Conservation (phyloP, 805 yeast species). For the Candida pini region DNA sequence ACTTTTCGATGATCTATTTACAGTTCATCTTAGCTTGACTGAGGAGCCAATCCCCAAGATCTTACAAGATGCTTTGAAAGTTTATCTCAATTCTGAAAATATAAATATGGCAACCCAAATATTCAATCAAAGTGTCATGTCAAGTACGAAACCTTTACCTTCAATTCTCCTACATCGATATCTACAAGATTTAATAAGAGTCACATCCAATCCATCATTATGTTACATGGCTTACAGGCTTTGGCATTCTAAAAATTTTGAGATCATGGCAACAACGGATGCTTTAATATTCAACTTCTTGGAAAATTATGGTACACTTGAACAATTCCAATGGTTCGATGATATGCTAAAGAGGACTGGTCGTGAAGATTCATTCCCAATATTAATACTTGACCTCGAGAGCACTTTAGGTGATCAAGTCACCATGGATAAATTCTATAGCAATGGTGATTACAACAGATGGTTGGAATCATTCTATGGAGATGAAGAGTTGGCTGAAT, state of each 20-base stretch:
- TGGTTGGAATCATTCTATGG: slow-evolving; percentile 11
- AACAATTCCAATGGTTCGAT: slow-evolving; percentile 21
- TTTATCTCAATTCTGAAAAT: slow-evolving; percentile 22
- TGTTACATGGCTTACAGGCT: slow-evolving; percentile 22
- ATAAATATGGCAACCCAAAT: slow-evolving; percentile 23
- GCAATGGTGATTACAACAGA: slow-evolving; percentile 8
- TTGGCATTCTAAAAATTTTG: slow-evolving; percentile 19
- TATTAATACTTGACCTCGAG: slow-evolving; percentile 11
- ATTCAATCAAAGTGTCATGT: slow-evolving; percentile 24
- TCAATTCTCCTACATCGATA: slow-evolving; percentile 15
- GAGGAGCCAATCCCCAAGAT: slow-evolving; percentile 12
- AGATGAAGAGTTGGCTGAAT: slow-evolving; percentile 4
- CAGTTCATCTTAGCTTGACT: slow-evolving; percentile 9
- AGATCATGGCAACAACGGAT: slow-evolving; percentile 17
- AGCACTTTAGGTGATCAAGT: slow-evolving; percentile 5
- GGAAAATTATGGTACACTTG: slow-evolving; percentile 12
- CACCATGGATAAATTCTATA: slow-evolving; percentile 9
- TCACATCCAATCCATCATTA: slow-evolving; percentile 17
- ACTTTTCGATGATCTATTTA: slow-evolving; percentile 20
- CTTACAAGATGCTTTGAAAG: slow-evolving; percentile 19
- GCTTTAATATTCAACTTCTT: slow-evolving; percentile 18
- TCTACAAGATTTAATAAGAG: slow-evolving; percentile 13
- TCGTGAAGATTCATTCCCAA: slow-evolving; percentile 10
- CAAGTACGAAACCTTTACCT: slow-evolving; percentile 10
- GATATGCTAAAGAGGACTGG: slow-evolving; percentile 8